Percentiles rank a stretch among this genome's conserved stretches.
Evolutionary conservation across 208 protist genomes (phyloP).

Genomic region (Trypanosoma vivax): DNA sequence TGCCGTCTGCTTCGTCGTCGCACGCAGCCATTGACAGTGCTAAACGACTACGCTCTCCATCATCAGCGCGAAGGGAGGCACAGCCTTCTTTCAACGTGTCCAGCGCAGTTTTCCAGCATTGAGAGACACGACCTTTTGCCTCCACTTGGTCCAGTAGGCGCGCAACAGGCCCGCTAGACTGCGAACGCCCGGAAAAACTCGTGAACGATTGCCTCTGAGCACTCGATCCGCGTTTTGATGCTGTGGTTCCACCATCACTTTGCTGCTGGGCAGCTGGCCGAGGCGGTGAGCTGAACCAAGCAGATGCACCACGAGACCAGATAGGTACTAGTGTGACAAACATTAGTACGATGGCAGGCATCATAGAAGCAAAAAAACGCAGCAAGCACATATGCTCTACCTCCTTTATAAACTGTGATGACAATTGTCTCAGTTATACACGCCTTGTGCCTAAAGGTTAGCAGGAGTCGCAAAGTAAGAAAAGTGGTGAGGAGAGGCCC

Average conservation of each 20-base stretch:
- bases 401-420: no score
- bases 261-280: not conserved
- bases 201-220: no score
- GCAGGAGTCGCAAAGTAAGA: no score
- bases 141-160: constrained; percentile 44
- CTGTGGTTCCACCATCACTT: not conserved
- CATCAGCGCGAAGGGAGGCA: constrained; percentile 29
- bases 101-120: constrained; percentile 72
- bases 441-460: no score
- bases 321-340: not conserved
- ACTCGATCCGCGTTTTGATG: not conserved
- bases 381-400: no score
- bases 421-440: no score
- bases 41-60: constrained; percentile 54
- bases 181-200: no score
- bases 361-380: not conserved
- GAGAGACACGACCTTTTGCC: constrained; percentile 35
- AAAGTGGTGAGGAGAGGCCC: no score
- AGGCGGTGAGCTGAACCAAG: not conserved
- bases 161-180: not conserved
- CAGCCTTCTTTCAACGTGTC: constrained; percentile 39
- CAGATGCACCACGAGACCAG: not conserved
- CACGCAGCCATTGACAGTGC: constrained; percentile 74
- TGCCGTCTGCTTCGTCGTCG: constrained; percentile 59
- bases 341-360: not conserved